These are phyloP conservation scores for Gleditsia sinensis DNA, from an alignment of 306 rosid genomes.

Conservation along the genomic window DNA sequence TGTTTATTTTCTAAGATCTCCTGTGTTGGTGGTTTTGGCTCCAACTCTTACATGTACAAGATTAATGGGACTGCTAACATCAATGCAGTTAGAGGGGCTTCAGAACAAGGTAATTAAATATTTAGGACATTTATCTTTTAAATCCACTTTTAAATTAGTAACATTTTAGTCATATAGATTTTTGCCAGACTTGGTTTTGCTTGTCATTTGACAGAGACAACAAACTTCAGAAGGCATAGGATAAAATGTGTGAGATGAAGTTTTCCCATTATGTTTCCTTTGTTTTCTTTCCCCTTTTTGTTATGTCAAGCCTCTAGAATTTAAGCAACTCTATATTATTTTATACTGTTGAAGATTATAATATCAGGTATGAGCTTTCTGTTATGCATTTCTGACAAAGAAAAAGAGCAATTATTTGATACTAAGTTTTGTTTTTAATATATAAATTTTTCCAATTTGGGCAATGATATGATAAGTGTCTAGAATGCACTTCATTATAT, in stretches of 20 bases:
- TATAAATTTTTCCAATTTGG: no score
- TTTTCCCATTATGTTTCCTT: not conserved
- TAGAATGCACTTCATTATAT: not conserved
- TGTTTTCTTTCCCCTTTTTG: not conserved
- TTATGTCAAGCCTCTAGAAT: no score
- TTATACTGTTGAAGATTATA: not conserved
- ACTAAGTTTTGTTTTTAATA: not conserved
- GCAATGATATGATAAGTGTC: no score
- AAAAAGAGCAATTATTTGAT: not conserved
- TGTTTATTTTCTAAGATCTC: constrained; percentile 69
- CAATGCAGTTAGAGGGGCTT: constrained; percentile 90
- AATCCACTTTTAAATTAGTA: not conserved
- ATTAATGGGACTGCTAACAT: constrained; percentile 96
- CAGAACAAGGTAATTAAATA: constrained; percentile 73
- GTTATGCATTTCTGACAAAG: not conserved
- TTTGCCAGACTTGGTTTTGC: not conserved
- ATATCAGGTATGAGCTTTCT: not conserved
- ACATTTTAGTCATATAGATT: not conserved
- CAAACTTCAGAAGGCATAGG: not conserved
- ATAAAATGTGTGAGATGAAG: not conserved
- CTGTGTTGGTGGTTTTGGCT: constrained; percentile 98
- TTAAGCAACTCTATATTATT: not conserved
- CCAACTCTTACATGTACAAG: constrained; percentile 90
- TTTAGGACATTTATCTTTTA: not conserved
- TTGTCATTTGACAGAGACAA: not conserved